phyloP scores from a whole-genome alignment of 1,284 basidiomycete genomes.

The Ceratobasidium papillatum region DNA sequence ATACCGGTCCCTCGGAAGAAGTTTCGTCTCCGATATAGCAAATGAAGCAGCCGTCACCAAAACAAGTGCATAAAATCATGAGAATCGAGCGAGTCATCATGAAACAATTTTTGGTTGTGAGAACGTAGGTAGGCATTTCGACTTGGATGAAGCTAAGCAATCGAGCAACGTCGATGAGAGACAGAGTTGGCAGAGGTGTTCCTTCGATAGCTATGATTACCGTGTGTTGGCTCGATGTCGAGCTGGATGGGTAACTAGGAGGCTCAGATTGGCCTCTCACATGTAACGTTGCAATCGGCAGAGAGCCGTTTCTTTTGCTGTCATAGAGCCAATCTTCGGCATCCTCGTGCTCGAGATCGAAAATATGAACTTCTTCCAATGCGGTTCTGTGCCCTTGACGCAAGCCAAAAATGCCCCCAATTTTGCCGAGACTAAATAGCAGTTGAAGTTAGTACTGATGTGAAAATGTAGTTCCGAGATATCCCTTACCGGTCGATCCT shows the following conservation, averaged over 20 bases:
- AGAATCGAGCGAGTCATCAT: slow-evolving; percentile 34
- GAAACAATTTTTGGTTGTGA: slow-evolving; percentile 36
- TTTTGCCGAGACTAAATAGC: slow-evolving; percentile 9
- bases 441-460: not conserved
- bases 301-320: slow-evolving; percentile 4
- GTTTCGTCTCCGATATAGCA: slow-evolving; percentile 21
- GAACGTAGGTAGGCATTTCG: slow-evolving; percentile 25
- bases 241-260: not conserved
- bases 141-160: slow-evolving; percentile 20
- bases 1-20: slow-evolving; percentile 2
- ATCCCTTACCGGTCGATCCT: slow-evolving; percentile 8
- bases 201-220: not conserved
- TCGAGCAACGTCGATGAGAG: slow-evolving; percentile 28
- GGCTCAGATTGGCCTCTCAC: not conserved
- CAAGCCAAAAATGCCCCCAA: slow-evolving; percentile 13
- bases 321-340: slow-evolving; percentile 26
- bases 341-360: slow-evolving; percentile 13
- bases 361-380: slow-evolving; percentile 18
- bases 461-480: not conserved
- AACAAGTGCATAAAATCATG: slow-evolving; percentile 30
- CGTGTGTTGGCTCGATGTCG: not conserved
- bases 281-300: slow-evolving; percentile 13
- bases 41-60: slow-evolving; percentile 13
- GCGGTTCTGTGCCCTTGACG: slow-evolving; percentile 17
- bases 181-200: not conserved